Percentiles rank a stretch among this genome's conserved stretches.
These are phyloP conservation scores for Ceratobasidium sp. DNA, from an alignment of 1,284 basidiomycete genomes.

Conservation along the genomic window DNA sequence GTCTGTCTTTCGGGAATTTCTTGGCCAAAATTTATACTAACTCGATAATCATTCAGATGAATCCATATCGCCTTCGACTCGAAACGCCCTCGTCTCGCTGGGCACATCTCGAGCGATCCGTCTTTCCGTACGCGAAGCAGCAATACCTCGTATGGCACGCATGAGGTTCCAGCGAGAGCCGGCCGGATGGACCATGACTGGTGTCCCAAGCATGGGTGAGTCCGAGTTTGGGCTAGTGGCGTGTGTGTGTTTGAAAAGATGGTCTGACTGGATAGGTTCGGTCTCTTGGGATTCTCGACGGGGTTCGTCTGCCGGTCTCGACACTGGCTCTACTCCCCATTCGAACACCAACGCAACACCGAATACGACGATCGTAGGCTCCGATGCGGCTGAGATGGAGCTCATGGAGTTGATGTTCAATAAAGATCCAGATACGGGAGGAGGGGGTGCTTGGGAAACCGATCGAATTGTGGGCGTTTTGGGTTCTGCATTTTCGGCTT, in stretches of 20 bases:
- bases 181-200: slow-evolving; percentile 15
- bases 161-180: slow-evolving; percentile 20
- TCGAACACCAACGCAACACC: not conserved
- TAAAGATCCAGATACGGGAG: slow-evolving; percentile 34
- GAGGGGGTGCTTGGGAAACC: slow-evolving; percentile 40
- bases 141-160: slow-evolving; percentile 32
- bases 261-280: not conserved
- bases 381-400: slow-evolving; percentile 28
- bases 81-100: slow-evolving; percentile 15
- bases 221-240: not conserved
- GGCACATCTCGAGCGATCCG: slow-evolving; percentile 22
- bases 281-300: slow-evolving; percentile 2
- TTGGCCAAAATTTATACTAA: too few species aligned
- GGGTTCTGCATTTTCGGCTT: slow-evolving; percentile 26
- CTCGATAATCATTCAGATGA: not conserved
- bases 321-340: not conserved
- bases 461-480: slow-evolving; percentile 38
- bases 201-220: slow-evolving; percentile 33
- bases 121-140: slow-evolving; percentile 25
- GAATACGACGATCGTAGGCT: not conserved
- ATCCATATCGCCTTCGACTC: not conserved
- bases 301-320: not conserved
- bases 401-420: slow-evolving; percentile 34
- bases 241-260: too few species aligned
- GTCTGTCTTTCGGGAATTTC: too few species aligned